A percentile compares a stretch with the other conserved stretches of the same genome.
Conservation (phyloP, 2,329 filamentous ascomycete genomes). For the Beauveria sp. region DNA sequence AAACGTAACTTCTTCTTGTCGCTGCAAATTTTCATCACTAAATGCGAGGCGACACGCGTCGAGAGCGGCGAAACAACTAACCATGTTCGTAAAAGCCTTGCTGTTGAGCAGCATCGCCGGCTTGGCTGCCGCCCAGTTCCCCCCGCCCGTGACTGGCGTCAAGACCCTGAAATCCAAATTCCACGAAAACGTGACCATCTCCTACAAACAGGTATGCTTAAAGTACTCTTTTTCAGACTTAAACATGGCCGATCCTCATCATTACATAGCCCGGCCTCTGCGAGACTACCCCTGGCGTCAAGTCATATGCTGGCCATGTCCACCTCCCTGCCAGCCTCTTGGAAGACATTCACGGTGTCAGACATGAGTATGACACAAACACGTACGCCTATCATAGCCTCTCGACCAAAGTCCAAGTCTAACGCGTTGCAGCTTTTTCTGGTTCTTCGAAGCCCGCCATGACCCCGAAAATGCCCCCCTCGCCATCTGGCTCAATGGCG, state of each 20-base stretch:
- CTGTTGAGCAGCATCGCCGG: conserved; percentile 17
- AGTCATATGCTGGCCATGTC: conserved; percentile 59
- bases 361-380: conserved; percentile 33
- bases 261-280: conserved; percentile 44
- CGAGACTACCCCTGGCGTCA: conserved; percentile 51
- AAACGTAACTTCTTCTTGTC: background rate
- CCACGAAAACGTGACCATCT: conserved; percentile 51
- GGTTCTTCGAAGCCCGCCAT: conserved; percentile 41
- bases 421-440: conserved; percentile 32
- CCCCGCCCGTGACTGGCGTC: conserved; percentile 24
- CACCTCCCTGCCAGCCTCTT: conserved; percentile 37
- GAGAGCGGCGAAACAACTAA: background rate
- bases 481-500: conserved; percentile 60
- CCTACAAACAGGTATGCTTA: conserved; percentile 46
- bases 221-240: conserved; percentile 31
- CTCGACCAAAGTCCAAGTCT: background rate
- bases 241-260: conserved; percentile 13
- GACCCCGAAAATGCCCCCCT: conserved; percentile 32
- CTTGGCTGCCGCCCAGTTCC: conserved; percentile 23
- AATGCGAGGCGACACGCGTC: background rate
- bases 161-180: conserved; percentile 51
- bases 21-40: background rate
- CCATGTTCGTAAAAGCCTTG: conserved; percentile 9
- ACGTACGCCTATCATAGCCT: conserved; percentile 30
- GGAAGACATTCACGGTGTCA: conserved; percentile 37